Base-by-base conservation (phyloP, 2,329 filamentous ascomycete species). In the Corniculantispora saksenae region DNA sequence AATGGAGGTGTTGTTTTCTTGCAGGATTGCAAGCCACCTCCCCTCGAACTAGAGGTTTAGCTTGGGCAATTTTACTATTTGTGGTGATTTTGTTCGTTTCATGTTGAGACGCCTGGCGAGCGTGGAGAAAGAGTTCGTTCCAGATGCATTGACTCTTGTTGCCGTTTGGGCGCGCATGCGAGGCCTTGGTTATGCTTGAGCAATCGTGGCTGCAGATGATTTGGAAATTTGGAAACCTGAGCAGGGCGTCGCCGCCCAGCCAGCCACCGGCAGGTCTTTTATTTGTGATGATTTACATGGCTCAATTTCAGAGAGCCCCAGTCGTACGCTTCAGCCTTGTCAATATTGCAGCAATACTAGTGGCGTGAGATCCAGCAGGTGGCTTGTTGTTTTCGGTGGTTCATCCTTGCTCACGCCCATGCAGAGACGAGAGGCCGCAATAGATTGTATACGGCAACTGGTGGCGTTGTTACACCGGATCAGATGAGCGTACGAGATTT, bases 351-450 rank as follows among this genome's bases (percentile, higher is more conserved):
- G 17, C 15, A 61, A 47, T 4, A 27, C 45, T 62, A 55, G 48
- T 27, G 60, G 48, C 60, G 32, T 55, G 60, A 62, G 60, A 54
- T 62, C 50, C 59, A 53, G 35, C 23, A 61, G 35, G n/a, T 61
- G 59, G 48, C 57, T 29, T 25, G 12, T 60, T 60, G 29, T 38
- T 19, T 27, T 45, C 17, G 32, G 57, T 51, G 32, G 47, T 25
- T 13, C 23, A 27, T 19, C 15, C 55, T 25, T 32, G 51, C 38
- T 23, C 47, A 40, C 25, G 45, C 13, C 32, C 59, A 35, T 35
- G 38, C 35, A 54, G 47, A 50, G 32, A 51, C 45, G 32, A 51
- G 12, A 59, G 19, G 17, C 19, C 43, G 17, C 19, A 59, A 29
- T 45, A 61, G 9, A 32, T 13, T 48, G 23, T 35, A 55, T 25